Conservation (phyloP, 352 stramenopile species). For the Thraustotheca clavata region DNA sequence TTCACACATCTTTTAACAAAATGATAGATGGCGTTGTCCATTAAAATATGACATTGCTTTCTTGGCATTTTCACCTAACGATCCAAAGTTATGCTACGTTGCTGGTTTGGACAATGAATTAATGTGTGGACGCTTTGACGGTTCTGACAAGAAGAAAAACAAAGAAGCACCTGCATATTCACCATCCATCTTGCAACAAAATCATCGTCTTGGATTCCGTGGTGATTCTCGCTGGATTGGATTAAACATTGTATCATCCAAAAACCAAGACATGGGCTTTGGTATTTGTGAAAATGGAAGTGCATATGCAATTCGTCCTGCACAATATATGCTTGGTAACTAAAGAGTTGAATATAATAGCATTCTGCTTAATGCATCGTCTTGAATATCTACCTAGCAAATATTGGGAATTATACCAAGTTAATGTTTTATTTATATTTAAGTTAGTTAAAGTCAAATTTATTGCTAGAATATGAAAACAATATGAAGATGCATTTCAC, state of each 20-base stretch:
- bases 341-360: no score
- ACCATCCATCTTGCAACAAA: constrained; percentile 21
- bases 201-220: constrained; percentile 21
- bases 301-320: constrained; percentile 8
- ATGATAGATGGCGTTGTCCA: constrained; percentile 18
- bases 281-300: constrained; percentile 10
- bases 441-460: no score
- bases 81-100: constrained; percentile 21
- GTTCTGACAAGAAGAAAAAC: constrained; percentile 14
- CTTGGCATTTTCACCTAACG: constrained; percentile 11
- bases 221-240: constrained; percentile 21
- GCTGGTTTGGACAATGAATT: constrained; percentile 23
- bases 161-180: constrained; percentile 10
- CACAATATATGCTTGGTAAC: constrained; percentile 18
- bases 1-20: neutral
- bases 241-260: neutral
- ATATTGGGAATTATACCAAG: no score
- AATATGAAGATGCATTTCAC: no score
- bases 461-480: no score
- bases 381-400: no score
- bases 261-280: constrained; percentile 3
- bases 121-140: constrained; percentile 20
- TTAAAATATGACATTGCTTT: constrained; percentile 20
- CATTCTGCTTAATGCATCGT: no score
- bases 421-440: no score